These are phyloP conservation scores for Zygoascus meyerae DNA, from an alignment of 1,139 yeast species.

Conservation along the genomic window DNA sequence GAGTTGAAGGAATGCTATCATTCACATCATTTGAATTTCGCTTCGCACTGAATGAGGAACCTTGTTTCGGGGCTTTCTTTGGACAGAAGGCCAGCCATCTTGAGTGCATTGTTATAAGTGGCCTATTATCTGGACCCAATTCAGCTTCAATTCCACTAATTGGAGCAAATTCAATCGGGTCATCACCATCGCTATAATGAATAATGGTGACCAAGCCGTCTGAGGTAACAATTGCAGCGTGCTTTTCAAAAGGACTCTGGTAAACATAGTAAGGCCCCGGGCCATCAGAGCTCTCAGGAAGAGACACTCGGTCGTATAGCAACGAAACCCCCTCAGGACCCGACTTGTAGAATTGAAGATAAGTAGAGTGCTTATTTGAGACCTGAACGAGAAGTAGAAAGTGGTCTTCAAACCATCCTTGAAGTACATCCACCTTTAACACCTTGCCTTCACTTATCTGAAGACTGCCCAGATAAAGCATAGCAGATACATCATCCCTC, in stretches of 20 bases:
- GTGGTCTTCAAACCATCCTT: background rate
- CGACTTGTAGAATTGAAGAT: conserved; percentile 21
- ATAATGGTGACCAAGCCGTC: conserved; percentile 6
- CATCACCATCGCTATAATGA: too few relatives aligned
- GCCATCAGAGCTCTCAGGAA: conserved; percentile 27
- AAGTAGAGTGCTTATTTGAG: conserved; percentile 15
- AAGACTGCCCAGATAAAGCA: conserved; percentile 21
- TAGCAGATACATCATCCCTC: conserved; percentile 16
- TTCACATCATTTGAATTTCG: background rate
- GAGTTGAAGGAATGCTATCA: conserved; percentile 8
- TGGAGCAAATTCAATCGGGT: conserved; percentile 14
- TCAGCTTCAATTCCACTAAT: conserved; percentile 24
- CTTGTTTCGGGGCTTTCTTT: conserved; percentile 1
- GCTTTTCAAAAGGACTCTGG: conserved; percentile 9
- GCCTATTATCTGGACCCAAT: conserved; percentile 21
- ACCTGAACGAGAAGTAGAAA: conserved; percentile 20
- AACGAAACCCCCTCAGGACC: conserved; percentile 14
- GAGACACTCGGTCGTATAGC: conserved; percentile 16
- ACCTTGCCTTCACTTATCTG: conserved; percentile 21
- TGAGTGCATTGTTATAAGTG: conserved; percentile 25
- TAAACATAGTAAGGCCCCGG: conserved; percentile 23
- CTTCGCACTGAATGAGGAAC: background rate
- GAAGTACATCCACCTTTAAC: conserved; percentile 12
- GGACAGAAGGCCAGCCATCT: conserved; percentile 28
- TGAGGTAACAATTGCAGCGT: conserved; percentile 10